Evolutionary conservation across 306 rosid species (phyloP).

Genomic region (Acacia confusa): DNA sequence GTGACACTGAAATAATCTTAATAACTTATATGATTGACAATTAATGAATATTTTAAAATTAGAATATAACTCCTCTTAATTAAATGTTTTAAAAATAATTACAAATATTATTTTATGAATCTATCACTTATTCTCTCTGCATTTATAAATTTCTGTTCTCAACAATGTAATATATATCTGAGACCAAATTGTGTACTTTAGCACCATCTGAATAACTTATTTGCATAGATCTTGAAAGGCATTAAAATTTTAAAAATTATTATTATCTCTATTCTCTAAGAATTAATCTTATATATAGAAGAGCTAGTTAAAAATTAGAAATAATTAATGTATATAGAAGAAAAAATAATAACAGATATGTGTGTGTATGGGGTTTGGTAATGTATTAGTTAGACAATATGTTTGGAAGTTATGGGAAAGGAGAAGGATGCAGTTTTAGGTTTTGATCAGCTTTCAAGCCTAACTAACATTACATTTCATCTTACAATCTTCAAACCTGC

Average conservation of each 20-base stretch:
- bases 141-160: too few relatives aligned
- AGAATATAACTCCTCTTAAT: background rate
- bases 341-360: background rate
- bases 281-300: too few relatives aligned
- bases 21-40: background rate
- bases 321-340: too few relatives aligned
- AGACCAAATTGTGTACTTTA: too few relatives aligned
- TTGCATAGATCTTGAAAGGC: too few relatives aligned
- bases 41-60: background rate
- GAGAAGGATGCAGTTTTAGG: constrained; percentile 39
- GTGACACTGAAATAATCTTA: background rate
- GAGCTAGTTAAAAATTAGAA: background rate
- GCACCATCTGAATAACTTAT: too few relatives aligned
- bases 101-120: too few relatives aligned
- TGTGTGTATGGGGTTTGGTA: constrained; percentile 39
- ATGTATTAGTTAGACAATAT: constrained; percentile 35
- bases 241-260: too few relatives aligned
- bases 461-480: constrained; percentile 48
- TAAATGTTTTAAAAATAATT: background rate
- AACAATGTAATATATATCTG: too few relatives aligned
- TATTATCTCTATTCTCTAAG: too few relatives aligned
- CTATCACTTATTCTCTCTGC: too few relatives aligned
- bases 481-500: constrained; percentile 44
- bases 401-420: constrained; percentile 23
- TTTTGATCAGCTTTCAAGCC: constrained; percentile 53